Percentiles rank a stretch among this genome's conserved stretches.
These are phyloP conservation scores for Symbiodinium natans DNA, from an alignment of 73 alveolate species.

Conservation along the genomic window DNA sequence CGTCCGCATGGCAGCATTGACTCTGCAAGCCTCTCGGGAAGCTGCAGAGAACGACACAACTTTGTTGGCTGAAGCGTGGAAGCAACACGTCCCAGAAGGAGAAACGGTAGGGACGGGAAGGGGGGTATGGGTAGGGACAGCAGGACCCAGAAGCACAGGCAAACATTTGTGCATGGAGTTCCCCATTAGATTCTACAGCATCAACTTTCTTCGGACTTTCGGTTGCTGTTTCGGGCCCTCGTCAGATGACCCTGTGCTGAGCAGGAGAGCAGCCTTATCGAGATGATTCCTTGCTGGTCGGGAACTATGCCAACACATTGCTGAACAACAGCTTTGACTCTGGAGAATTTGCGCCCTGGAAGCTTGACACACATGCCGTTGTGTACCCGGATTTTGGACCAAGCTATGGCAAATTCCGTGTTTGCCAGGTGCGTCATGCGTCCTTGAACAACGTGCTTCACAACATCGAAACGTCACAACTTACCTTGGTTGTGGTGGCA, in stretches of 20 bases:
- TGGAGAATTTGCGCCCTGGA: constrained; percentile 17
- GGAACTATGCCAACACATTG: constrained; percentile 68
- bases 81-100: background rate
- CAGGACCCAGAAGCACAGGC: background rate
- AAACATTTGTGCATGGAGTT: too few relatives aligned
- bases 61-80: background rate
- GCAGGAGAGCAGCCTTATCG: constrained; percentile 59
- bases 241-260: too few relatives aligned
- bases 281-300: constrained; percentile 71
- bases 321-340: constrained; percentile 47
- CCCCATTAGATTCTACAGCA: too few relatives aligned
- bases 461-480: background rate
- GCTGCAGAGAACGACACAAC: background rate
- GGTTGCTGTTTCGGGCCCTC: too few relatives aligned
- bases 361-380: background rate
- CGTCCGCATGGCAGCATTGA: constrained; percentile 59
- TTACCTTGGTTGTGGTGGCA: constrained; percentile 35
- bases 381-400: too few relatives aligned
- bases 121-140: background rate
- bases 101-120: background rate
- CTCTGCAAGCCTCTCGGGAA: constrained; percentile 34
- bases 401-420: too few relatives aligned
- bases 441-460: constrained; percentile 13
- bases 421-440: constrained; percentile 57
- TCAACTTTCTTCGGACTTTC: too few relatives aligned